Conservation (phyloP, 2,329 filamentous ascomycete species). For the Eutypa lata region DNA sequence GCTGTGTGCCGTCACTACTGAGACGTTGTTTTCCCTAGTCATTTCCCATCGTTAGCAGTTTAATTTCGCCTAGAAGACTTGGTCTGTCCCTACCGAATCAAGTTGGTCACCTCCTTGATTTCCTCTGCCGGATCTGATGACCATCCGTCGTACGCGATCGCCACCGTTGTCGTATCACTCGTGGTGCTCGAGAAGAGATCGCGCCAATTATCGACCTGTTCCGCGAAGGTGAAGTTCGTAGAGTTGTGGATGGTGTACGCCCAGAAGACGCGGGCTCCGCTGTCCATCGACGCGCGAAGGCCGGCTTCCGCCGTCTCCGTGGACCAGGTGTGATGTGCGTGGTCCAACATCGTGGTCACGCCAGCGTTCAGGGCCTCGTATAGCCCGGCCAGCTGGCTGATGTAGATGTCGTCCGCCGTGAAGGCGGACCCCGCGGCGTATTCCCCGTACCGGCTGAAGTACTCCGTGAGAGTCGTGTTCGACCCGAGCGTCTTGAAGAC, state of each 20-base stretch:
- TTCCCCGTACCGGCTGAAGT: slow-evolving; percentile 40
- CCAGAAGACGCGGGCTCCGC: slow-evolving; percentile 47
- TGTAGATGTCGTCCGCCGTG: slow-evolving; percentile 43
- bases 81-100: slow-evolving; percentile 27
- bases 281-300: slow-evolving; percentile 44
- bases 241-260: slow-evolving; percentile 38
- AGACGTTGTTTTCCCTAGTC: slow-evolving; percentile 33
- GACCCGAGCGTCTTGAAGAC: slow-evolving; percentile 49
- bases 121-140: slow-evolving; percentile 22
- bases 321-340: slow-evolving; percentile 48
- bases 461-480: slow-evolving; percentile 48
- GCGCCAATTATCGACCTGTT: slow-evolving; percentile 38
- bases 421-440: slow-evolving; percentile 29
- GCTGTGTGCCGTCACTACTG: slow-evolving; percentile 45
- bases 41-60: not conserved
- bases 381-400: slow-evolving; percentile 43
- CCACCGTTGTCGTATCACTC: slow-evolving; percentile 32
- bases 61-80: not conserved
- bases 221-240: slow-evolving; percentile 27
- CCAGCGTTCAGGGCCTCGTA: slow-evolving; percentile 51
- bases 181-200: slow-evolving; percentile 30
- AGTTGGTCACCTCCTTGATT: slow-evolving; percentile 27
- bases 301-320: slow-evolving; percentile 40
- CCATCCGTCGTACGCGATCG: slow-evolving; percentile 40
- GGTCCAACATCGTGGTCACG: slow-evolving; percentile 51